These are phyloP conservation scores for Dictyostelium gargantuum DNA, from an alignment of 208 protist species.

Conservation along the genomic window DNA sequence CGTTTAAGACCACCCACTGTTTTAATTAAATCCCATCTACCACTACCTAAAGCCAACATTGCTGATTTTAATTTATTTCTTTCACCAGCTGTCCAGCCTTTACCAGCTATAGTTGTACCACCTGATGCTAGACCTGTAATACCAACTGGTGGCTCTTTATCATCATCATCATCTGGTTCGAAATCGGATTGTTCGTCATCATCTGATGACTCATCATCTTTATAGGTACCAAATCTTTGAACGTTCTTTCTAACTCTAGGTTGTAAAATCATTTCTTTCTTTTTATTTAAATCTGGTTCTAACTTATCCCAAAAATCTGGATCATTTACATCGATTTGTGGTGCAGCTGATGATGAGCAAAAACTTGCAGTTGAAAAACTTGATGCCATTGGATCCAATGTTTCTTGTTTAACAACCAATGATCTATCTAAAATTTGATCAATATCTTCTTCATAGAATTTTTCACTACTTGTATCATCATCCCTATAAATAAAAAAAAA, in stretches of 20 bases:
- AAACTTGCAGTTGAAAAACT: slow-evolving; percentile 64
- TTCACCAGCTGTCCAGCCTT: slow-evolving; percentile 59
- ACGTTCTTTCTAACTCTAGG: slow-evolving; percentile 47
- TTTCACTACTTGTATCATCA: slow-evolving; percentile 52
- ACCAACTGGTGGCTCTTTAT: not conserved
- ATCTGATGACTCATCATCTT: not conserved
- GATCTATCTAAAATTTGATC: slow-evolving; percentile 67
- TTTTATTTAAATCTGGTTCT: slow-evolving; percentile 65
- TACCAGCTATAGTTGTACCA: not conserved
- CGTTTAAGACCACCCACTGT: not conserved
- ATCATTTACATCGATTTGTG: slow-evolving; percentile 81
- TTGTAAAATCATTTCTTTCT: not conserved
- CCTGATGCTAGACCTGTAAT: no score
- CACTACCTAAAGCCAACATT: slow-evolving; percentile 53
- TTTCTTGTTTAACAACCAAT: slow-evolving; percentile 41
- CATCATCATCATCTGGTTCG: slow-evolving; percentile 21
- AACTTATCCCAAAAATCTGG: slow-evolving; percentile 87
- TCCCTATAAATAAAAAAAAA: no score
- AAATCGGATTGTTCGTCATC: slow-evolving; percentile 21
- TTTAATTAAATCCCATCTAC: slow-evolving; percentile 60
- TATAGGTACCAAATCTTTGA: not conserved
- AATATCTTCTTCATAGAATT: slow-evolving; percentile 72
- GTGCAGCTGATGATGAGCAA: slow-evolving; percentile 1
- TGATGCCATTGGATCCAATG: not conserved
- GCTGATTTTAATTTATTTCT: slow-evolving; percentile 68